phyloP scores from a whole-genome alignment of 441 rosid species.

The Erodium chrysanthum region DNA sequence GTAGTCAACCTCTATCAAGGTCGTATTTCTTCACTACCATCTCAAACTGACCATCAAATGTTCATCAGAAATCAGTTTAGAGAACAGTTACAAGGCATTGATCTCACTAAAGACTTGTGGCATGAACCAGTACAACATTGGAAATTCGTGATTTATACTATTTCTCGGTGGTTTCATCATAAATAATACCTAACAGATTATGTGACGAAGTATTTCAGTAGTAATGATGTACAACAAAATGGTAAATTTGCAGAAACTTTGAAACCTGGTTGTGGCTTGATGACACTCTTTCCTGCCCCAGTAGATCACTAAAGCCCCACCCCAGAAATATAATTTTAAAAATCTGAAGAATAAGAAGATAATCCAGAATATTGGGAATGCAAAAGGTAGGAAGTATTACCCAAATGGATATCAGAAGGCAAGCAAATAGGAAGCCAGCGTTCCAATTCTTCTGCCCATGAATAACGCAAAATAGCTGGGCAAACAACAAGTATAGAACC shows the following conservation, averaged over 20 bases:
- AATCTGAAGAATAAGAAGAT: neutral
- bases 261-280: neutral
- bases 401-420: constrained; percentile 87
- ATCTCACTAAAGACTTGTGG: neutral
- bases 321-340: neutral
- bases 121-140: neutral
- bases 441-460: constrained; percentile 96
- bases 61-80: neutral
- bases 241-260: neutral
- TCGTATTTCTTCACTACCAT: neutral
- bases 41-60: neutral
- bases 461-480: constrained; percentile 78
- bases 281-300: neutral
- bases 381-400: constrained; percentile 29
- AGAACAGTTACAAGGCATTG: neutral
- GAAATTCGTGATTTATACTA: neutral
- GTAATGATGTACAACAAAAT: neutral
- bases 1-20: neutral
- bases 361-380: neutral
- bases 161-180: neutral
- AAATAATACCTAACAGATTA: neutral
- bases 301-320: neutral
- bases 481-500: constrained; percentile 86
- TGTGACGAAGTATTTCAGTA: neutral
- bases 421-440: constrained; percentile 83